Evolutionary conservation across 2,329 filamentous ascomycete genomes (phyloP), one percentile per base, ranked within the genome.

Genomic region (Colletotrichum tofieldiae): DNA sequence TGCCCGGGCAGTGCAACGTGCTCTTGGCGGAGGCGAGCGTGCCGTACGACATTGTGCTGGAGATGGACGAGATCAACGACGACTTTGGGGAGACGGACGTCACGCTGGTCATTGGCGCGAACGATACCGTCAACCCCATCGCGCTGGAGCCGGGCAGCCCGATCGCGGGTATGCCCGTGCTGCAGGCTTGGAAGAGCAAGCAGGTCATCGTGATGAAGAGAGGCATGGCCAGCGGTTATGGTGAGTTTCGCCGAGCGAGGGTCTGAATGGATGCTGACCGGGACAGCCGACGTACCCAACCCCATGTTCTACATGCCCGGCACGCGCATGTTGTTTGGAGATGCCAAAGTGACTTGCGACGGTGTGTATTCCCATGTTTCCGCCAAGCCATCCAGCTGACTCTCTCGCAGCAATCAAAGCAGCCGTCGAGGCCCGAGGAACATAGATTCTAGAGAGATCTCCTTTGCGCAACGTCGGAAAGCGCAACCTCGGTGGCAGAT

Each of bases 51-150:
- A 96, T 97, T 67, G 94, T 97, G 37, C 87, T 97, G 56, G 94
- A 98, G 83, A 97, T 97, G 94, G 95, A 97, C 77, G 95, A 98
- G 85, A 97, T 97, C 84, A 98, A 97, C 81, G 94, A 97, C 74
- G 94, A 97, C 78, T 98, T 97, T 80, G 82, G 87, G 8, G 93
- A 96, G 37, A 97, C 95, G 0, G 95, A 97, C 77, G 86, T 97
- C 12, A 95, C 94, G 0, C 89, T 97, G 4, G 94, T 97, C 0
- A 97, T 97, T 78, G 95, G 95, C 3, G 95, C 95, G 11, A 97
- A 98, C 77, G 95, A 98, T 77, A 97, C 95, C 0, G 95, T 97
- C 47, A 97, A 98, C 78, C 95, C 95, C 0, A 96, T 96, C 77
- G 94, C 95, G 0, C 84, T 97, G 75, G 94, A 97, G 80, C 92